phyloP scores from a whole-genome alignment of 2,329 filamentous ascomycete genomes.

The Purpureocillium takamizusanense region DNA sequence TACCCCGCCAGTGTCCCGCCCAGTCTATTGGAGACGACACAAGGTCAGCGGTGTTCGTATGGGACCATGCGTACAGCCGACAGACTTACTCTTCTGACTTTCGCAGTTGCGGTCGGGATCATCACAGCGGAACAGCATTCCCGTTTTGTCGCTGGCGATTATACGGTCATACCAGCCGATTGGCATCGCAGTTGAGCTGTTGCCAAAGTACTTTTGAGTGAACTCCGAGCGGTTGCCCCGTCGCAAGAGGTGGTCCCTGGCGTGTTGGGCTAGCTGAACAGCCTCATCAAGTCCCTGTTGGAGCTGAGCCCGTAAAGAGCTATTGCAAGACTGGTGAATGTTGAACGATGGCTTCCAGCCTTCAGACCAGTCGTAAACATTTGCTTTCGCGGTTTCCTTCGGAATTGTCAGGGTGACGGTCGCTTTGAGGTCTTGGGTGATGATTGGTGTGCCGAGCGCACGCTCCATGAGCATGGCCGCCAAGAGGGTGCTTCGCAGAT shows the following conservation, averaged over 20 bases:
- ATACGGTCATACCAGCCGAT: conserved; percentile 56
- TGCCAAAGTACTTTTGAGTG: conserved; percentile 59
- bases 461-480: background rate
- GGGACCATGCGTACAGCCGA: background rate
- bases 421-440: no score
- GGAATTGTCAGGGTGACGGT: no score
- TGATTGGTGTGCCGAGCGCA: no score
- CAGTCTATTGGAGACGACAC: conserved; percentile 46
- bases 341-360: conserved; percentile 26
- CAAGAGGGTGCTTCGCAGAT: background rate
- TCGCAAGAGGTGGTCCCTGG: conserved; percentile 51
- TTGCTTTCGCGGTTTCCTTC: no score
- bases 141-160: conserved; percentile 45
- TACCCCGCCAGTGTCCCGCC: conserved; percentile 60
- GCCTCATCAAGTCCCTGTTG: conserved; percentile 48
- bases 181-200: conserved; percentile 44
- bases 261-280: conserved; percentile 47
- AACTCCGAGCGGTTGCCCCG: conserved; percentile 49
- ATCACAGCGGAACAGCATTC: conserved; percentile 57
- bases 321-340: conserved; percentile 60
- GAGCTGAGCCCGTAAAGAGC: conserved; percentile 49
- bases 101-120: conserved; percentile 57
- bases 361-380: conserved; percentile 20
- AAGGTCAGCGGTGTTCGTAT: background rate
- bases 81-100: conserved; percentile 30